phyloP scores from a whole-genome alignment of 345 rosid genomes.

The Cardamine chenopodiifolia region DNA sequence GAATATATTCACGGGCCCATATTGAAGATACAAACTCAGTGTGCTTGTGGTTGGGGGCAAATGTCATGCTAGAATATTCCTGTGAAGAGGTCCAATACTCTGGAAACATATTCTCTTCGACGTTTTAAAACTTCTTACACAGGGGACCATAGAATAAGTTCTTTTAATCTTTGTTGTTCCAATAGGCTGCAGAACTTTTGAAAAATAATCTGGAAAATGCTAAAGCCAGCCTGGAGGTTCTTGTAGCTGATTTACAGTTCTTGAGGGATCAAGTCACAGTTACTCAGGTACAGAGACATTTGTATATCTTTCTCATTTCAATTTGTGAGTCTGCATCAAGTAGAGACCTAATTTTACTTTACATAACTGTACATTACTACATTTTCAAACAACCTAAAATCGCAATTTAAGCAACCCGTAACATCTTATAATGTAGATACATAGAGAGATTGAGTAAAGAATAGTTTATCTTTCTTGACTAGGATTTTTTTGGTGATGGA shows the following conservation, averaged over 20 bases:
- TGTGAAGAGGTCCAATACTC: conserved; percentile 66
- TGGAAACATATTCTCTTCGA: conserved; percentile 16
- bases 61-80: conserved; percentile 97
- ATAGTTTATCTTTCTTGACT: conserved; percentile 7
- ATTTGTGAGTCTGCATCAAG: background rate
- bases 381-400: background rate
- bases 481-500: background rate
- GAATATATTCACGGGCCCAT: conserved; percentile 80
- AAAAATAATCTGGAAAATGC: conserved; percentile 89
- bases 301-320: background rate
- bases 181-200: conserved; percentile 74
- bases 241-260: conserved; percentile 82
- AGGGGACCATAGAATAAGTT: conserved; percentile 39
- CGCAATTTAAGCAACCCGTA: background rate
- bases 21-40: conserved; percentile 76
- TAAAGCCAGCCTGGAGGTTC: conserved; percentile 92
- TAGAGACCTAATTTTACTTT: background rate
- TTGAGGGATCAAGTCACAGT: conserved; percentile 94
- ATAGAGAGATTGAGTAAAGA: background rate
- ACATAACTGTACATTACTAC: background rate
- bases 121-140: conserved; percentile 12
- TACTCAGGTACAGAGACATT: conserved; percentile 66
- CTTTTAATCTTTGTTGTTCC: conserved; percentile 24
- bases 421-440: conserved; percentile 5
- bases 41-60: conserved; percentile 94